These are phyloP conservation scores for Nothophaeocryptopus gaeumannii DNA, from an alignment of 2,329 filamentous ascomycete genomes.

Conservation along the genomic window DNA sequence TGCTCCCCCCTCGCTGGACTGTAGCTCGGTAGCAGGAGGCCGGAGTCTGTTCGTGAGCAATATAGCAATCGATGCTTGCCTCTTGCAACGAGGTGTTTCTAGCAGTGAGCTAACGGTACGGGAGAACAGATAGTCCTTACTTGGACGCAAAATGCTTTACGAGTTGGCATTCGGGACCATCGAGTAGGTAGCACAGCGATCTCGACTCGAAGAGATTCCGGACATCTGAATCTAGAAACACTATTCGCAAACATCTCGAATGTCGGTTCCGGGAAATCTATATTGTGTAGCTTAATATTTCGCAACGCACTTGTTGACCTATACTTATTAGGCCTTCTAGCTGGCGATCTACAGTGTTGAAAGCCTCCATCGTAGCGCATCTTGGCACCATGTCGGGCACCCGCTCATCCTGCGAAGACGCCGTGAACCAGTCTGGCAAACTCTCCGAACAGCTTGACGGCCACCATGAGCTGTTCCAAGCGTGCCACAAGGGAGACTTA, in stretches of 20 bases:
- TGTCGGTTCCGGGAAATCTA: too few species aligned
- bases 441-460: too few species aligned
- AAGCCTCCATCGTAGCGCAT: too few species aligned
- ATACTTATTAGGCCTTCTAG: too few species aligned
- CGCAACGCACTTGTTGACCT: too few species aligned
- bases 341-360: too few species aligned
- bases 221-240: background rate
- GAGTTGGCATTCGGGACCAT: background rate
- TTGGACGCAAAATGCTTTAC: background rate
- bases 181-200: constrained; percentile 1
- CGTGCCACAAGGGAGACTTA: too few species aligned
- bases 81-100: constrained; percentile 1
- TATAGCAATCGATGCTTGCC: background rate
- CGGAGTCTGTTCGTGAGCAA: background rate
- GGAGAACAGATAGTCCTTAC: constrained; percentile 1
- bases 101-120: constrained; percentile 2
- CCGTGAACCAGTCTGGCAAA: too few species aligned
- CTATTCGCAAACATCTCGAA: background rate
- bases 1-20: background rate
- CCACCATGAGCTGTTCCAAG: too few species aligned
- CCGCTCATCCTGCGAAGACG: too few species aligned
- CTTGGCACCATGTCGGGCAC: too few species aligned
- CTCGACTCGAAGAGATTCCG: background rate
- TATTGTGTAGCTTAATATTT: too few species aligned
- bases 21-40: constrained; percentile 1